Conservation (phyloP, 306 rosid genomes). For the Medicago arabica region DNA sequence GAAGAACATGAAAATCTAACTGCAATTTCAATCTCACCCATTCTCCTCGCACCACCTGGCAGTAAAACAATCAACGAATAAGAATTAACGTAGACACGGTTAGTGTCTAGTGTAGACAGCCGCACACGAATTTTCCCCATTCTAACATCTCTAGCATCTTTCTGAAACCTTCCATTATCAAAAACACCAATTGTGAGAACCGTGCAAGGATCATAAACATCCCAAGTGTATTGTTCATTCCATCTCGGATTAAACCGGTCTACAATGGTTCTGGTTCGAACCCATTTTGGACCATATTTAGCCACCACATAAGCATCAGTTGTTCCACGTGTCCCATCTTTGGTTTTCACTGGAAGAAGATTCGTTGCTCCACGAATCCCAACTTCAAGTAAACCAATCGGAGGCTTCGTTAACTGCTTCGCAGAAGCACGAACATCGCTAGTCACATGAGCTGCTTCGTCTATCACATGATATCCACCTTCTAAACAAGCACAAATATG, state of each 20-base stretch:
- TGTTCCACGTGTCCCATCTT: slow-evolving; percentile 74
- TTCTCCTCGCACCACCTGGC: slow-evolving; percentile 83
- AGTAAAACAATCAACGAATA: slow-evolving; percentile 67
- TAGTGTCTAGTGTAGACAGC: slow-evolving; percentile 72
- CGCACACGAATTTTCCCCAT: slow-evolving; percentile 76
- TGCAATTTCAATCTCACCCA: slow-evolving; percentile 89
- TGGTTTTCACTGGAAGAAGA: slow-evolving; percentile 75
- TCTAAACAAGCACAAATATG: slow-evolving; percentile 78
- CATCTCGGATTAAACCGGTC: slow-evolving; percentile 85
- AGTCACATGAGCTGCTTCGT: slow-evolving; percentile 86
- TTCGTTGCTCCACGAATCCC: slow-evolving; percentile 83
- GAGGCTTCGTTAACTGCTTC: slow-evolving; percentile 64
- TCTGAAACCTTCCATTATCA: slow-evolving; percentile 77
- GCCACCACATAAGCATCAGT: slow-evolving; percentile 82
- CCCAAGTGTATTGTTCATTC: slow-evolving; percentile 96
- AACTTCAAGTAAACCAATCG: slow-evolving; percentile 79
- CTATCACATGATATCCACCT: slow-evolving; percentile 93
- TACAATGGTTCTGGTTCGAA: slow-evolving; percentile 76
- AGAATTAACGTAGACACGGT: slow-evolving; percentile 66
- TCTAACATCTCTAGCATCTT: slow-evolving; percentile 58
- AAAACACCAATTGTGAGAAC: slow-evolving; percentile 80
- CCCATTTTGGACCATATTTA: slow-evolving; percentile 89
- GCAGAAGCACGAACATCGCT: slow-evolving; percentile 81
- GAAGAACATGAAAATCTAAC: slow-evolving; percentile 78
- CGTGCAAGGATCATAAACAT: slow-evolving; percentile 82